Evolutionary conservation across 257 asterid genomes (phyloP), one percentile per base, ranked within the genome.

Genomic region (Fraxinus cuspidata): DNA sequence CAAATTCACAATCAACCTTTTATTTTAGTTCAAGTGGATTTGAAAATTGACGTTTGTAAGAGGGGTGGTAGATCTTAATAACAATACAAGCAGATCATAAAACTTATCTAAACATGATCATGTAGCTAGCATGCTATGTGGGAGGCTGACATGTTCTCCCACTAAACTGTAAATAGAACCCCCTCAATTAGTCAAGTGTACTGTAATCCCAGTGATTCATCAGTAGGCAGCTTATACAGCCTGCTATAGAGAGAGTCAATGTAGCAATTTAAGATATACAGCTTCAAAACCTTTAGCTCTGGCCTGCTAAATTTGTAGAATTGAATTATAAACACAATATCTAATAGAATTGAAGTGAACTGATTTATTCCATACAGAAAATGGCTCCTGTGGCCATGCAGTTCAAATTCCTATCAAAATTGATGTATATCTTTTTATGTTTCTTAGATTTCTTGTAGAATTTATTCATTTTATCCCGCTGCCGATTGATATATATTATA

Each of bases 401-500:
- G 29, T 35, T 11, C 73, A 25, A 37, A n/a, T 44, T 32, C 37
- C 70, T 25, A 23, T 27, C 67, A n/a, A 37, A 34, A n/a, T 23
- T n/a, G 66, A 40, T 47, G 68, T 42, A 28, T 28, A 35, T 34
- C n/a, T 11, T 63, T 72, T 63, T 73, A n/a, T 75, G 73, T 64
- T 74, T 80, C 42, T 35, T 53, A 38, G 29, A 27, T 27, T 12
- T 40, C 18, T 38, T 18, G 3, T 53, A 8, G 51, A 70, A 29
- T 35, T 44, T 72, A 15, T 23, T 70, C 37, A 69, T 78, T 58
- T 65, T 11, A 63, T 60, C 70, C 25, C 74, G 81, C 75, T 77
- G 56, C 79, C 58, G 28, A 13, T 63, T 79, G 68, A 10, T 53
- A 80, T 64, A 47, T 75, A 74, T 70, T 69, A 75, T 37, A 68